Evolutionary conservation across 176 grass and related monocot species (phyloP).

Genomic region (Oryza brachyantha): DNA sequence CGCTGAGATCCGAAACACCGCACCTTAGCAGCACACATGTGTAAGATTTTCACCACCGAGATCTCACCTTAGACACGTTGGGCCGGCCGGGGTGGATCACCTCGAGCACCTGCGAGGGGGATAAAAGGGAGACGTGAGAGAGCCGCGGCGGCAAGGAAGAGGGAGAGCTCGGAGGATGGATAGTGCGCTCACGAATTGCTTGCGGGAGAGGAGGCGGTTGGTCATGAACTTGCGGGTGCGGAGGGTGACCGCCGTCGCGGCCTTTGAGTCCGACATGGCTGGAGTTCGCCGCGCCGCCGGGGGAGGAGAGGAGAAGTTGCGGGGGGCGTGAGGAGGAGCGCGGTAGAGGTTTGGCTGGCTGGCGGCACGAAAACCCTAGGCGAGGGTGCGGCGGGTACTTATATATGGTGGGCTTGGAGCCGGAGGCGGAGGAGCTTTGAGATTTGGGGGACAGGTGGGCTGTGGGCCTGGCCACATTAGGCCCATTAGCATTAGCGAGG

Average conservation of each 20-base stretch:
- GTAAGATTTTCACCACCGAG: background rate
- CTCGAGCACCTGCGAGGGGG: conserved; percentile 74
- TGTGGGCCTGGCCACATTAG: background rate
- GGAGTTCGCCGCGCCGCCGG: conserved; percentile 16
- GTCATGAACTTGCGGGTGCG: conserved; percentile 99
- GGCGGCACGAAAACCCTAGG: conserved; percentile 48
- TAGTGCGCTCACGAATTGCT: conserved; percentile 72
- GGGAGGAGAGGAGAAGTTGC: background rate
- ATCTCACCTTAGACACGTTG: conserved; percentile 84
- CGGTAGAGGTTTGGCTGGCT: background rate
- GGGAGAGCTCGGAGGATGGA: background rate
- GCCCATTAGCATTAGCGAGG: background rate
- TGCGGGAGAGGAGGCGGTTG: conserved; percentile 93
- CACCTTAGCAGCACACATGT: background rate
- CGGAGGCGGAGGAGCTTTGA: background rate
- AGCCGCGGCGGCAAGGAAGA: background rate
- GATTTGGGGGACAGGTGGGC: background rate
- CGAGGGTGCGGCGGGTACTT: background rate
- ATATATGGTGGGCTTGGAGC: conserved; percentile 4
- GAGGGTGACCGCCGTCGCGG: conserved; percentile 60
- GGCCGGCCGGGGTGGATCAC: conserved; percentile 84
- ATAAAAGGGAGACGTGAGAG: background rate
- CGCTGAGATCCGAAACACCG: background rate
- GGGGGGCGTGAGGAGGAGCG: background rate
- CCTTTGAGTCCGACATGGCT: conserved; percentile 77